Percentiles rank a stretch among this genome's conserved stretches.
phyloP scores from a whole-genome alignment of 2,329 filamentous ascomycete genomes.

The Calonectria henricotiae region DNA sequence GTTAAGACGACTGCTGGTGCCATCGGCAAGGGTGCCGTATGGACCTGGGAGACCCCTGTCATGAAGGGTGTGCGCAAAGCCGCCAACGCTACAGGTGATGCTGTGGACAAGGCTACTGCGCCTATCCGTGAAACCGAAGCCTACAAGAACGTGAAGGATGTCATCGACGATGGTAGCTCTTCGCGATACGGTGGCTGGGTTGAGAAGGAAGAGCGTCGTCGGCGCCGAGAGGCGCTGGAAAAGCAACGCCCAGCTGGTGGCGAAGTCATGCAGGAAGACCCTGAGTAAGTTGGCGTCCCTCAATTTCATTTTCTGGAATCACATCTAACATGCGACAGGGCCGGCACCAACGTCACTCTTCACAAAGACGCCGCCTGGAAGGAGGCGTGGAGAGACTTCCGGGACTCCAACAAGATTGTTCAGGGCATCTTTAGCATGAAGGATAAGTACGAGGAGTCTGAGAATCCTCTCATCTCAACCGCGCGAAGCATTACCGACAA shows the following conservation, averaged over 20 bases:
- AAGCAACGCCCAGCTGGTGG: conserved; percentile 67
- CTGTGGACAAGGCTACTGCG: conserved; percentile 93
- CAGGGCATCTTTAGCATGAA: conserved; percentile 91
- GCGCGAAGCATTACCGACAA: conserved; percentile 95
- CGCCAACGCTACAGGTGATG: conserved; percentile 87
- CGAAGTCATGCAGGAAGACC: conserved; percentile 85
- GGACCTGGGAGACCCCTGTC: conserved; percentile 97
- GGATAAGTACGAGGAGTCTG: conserved; percentile 92
- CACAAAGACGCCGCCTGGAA: conserved; percentile 99
- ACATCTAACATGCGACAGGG: conserved; percentile 70
- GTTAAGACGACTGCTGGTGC: conserved; percentile 89
- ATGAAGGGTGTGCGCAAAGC: conserved; percentile 93
- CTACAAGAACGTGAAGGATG: conserved; percentile 94
- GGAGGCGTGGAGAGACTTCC: conserved; percentile 97
- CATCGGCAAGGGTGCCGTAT: conserved; percentile 91
- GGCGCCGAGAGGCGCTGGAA: conserved; percentile 82
- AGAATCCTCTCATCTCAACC: conserved; percentile 94
- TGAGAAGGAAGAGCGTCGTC: conserved; percentile 94
- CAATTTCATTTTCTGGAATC: neutral
- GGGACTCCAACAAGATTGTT: conserved; percentile 89
- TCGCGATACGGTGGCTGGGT: conserved; percentile 97
- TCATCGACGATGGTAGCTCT: conserved; percentile 97
- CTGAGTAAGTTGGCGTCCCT: conserved; percentile 77
- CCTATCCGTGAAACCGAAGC: conserved; percentile 95
- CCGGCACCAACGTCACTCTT: conserved; percentile 92